phyloP scores from a whole-genome alignment of 495 filamentous ascomycete species.

The Symbiotaphrina buchneri region DNA sequence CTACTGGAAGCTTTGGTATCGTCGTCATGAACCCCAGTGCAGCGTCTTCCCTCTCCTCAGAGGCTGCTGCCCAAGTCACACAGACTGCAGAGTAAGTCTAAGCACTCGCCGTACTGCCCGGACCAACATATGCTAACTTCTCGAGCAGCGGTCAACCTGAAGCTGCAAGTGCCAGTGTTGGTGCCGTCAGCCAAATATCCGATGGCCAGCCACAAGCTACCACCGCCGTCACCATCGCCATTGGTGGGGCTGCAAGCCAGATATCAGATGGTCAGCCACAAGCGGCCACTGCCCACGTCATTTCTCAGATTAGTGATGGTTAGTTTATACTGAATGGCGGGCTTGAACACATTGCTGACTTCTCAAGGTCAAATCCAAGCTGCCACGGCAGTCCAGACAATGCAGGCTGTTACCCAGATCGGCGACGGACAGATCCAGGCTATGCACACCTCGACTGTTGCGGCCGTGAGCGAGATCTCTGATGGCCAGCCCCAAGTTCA shows the following conservation, averaged over 20 bases:
- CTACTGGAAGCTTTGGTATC: no score
- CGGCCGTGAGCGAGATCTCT: slow-evolving; percentile 1
- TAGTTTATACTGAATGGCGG: background rate
- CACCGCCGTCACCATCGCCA: no score
- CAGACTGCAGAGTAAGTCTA: no score
- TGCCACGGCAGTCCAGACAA: slow-evolving; percentile 1
- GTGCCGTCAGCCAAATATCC: slow-evolving; percentile 2
- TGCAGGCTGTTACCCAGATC: slow-evolving; percentile 1
- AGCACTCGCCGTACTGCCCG: no score
- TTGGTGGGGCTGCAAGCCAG: slow-evolving; percentile 7
- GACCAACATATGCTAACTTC: no score
- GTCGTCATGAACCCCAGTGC: no score
- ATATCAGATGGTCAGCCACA: slow-evolving; percentile 10
- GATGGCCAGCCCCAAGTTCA: slow-evolving; percentile 3
- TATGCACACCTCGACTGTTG: slow-evolving; percentile 1
- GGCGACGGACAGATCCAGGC: slow-evolving; percentile 3
- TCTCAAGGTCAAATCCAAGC: slow-evolving; percentile 1
- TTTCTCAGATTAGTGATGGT: slow-evolving; percentile 4
- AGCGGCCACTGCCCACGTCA: background rate
- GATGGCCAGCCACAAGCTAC: slow-evolving; percentile 3
- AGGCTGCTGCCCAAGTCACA: no score
- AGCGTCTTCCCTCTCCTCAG: no score
- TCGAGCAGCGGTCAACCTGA: no score
- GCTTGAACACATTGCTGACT: slow-evolving; percentile 1
- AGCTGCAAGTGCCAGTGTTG: no score